Evolutionary conservation across 1,284 basidiomycete species (phyloP), one percentile per base, ranked within the genome.

Genomic region (Cutaneotrichosporon mucoides): DNA sequence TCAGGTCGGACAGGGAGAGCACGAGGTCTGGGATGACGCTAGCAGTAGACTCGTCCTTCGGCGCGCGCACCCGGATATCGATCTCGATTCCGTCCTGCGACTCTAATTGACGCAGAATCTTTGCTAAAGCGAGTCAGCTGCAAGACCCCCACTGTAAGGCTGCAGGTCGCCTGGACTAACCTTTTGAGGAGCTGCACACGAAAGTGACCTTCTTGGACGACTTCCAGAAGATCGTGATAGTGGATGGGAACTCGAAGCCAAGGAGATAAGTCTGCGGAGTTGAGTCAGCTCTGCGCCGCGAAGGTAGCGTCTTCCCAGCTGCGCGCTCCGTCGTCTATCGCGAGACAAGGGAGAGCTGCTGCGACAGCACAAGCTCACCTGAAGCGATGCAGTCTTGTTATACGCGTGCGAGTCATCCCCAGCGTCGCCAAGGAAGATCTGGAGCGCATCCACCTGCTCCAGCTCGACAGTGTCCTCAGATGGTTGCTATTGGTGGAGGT

Each of bases 221-320:
- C 56, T 69, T 68, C 66, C 88, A 84, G 67, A 98, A 88, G 40
- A 95, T 79, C 59, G 94, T 84, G 46, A 98, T 81, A 0, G 94
- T 97, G 0, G 92, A 92, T 0, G 94, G 94, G 72, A 98, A 98
- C 76, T 98, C 95, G 76, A 93, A 98, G 33, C 93, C 95, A 38
- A 98, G 84, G 8, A 98, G 82, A 89, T 92, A 97, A 68, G 91
- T 92, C 92, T 95, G 71, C 40, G 9, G n/a, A 24, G 53, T 50
- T 48, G 33, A 10, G 50, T 38, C 43, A 49, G 41, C 16, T n/a
- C 50, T 10, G 12, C 8, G 37, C 7, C 10, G 15, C 11, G 6
- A 2, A 11, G 5, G n/a, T 10, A 12, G 15, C n/a, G 36, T 11
- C 10, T 16, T 5, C 5, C 15, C 10, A 10, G 38, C 38, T 40